Evolutionary conservation across 2,329 filamentous ascomycete genomes (phyloP).

Genomic region (Byssochlamys sp.): DNA sequence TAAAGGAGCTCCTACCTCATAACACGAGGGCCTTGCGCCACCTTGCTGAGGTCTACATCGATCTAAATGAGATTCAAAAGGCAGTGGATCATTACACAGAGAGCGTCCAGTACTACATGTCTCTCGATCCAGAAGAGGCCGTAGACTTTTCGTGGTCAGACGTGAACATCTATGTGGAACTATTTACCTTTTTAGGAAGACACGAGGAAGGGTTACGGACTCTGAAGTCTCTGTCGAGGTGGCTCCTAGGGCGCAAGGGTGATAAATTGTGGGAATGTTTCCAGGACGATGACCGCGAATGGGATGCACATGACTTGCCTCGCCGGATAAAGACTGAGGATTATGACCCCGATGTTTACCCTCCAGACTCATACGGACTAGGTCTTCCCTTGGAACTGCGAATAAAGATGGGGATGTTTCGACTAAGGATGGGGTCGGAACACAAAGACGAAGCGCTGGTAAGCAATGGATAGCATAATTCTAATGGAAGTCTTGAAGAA

Average conservation of each 20-base stretch:
- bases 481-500: background rate
- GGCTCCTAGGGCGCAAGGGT: conserved; percentile 65
- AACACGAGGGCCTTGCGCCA: conserved; percentile 47
- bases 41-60: conserved; percentile 49
- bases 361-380: conserved; percentile 55
- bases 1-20: conserved; percentile 44
- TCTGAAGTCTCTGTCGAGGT: conserved; percentile 65
- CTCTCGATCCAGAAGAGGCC: conserved; percentile 34
- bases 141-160: conserved; percentile 63
- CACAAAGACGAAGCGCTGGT: conserved; percentile 63
- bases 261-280: conserved; percentile 70
- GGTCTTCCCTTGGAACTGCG: conserved; percentile 73
- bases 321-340: conserved; percentile 54
- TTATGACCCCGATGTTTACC: conserved; percentile 49
- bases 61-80: conserved; percentile 39
- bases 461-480: conserved; percentile 22
- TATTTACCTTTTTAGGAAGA: conserved; percentile 57
- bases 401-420: conserved; percentile 71
- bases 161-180: conserved; percentile 72
- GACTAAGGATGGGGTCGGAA: conserved; percentile 59
- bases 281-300: conserved; percentile 73
- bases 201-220: conserved; percentile 58
- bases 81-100: conserved; percentile 44
- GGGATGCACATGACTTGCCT: conserved; percentile 63
- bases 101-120: conserved; percentile 42